phyloP scores from a whole-genome alignment of 257 asterid species.

The Eucommia ulmoides region DNA sequence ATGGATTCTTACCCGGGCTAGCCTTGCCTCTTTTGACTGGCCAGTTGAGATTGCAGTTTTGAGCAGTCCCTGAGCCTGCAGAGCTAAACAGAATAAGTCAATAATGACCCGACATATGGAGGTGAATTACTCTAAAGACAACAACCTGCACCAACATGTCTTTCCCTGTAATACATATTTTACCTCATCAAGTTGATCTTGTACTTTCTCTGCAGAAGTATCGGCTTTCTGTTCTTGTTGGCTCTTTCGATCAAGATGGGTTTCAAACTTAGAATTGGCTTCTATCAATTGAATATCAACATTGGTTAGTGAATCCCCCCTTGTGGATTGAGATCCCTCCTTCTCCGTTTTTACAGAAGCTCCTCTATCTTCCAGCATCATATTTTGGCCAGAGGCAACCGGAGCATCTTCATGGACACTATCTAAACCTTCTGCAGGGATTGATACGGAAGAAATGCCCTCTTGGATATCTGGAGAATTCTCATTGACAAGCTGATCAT shows the following conservation, averaged over 20 bases:
- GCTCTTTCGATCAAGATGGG: conserved; percentile 36
- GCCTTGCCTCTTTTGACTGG: conserved; percentile 96
- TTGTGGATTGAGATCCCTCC: conserved; percentile 28
- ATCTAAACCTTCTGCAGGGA: conserved; percentile 26
- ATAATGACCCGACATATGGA: conserved; percentile 10
- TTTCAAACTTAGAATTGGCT: conserved; percentile 27
- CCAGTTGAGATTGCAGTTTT: conserved; percentile 77
- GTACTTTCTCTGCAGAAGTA: conserved; percentile 43
- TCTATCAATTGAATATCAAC: conserved; percentile 27
- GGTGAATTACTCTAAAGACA: conserved; percentile 10
- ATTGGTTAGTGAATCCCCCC: conserved; percentile 29
- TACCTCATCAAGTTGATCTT: conserved; percentile 96
- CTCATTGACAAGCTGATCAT: conserved; percentile 24
- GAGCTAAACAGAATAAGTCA: conserved; percentile 22
- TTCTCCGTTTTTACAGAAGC: conserved; percentile 22
- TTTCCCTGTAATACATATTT: conserved; percentile 9
- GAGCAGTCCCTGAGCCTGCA: conserved; percentile 95
- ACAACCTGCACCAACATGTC: conserved; percentile 7
- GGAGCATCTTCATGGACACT: conserved; percentile 23
- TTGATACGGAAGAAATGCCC: conserved; percentile 18
- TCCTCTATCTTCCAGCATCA: conserved; percentile 22
- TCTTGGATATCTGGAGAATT: conserved; percentile 24
- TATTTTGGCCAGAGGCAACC: conserved; percentile 34
- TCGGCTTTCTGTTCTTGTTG: conserved; percentile 35
- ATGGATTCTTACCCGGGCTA: conserved; percentile 69